Percentiles rank a stretch among this genome's conserved stretches.
These are phyloP conservation scores for Aspergillus amoenus DNA, from an alignment of 2,329 filamentous ascomycete genomes.

Conservation along the genomic window DNA sequence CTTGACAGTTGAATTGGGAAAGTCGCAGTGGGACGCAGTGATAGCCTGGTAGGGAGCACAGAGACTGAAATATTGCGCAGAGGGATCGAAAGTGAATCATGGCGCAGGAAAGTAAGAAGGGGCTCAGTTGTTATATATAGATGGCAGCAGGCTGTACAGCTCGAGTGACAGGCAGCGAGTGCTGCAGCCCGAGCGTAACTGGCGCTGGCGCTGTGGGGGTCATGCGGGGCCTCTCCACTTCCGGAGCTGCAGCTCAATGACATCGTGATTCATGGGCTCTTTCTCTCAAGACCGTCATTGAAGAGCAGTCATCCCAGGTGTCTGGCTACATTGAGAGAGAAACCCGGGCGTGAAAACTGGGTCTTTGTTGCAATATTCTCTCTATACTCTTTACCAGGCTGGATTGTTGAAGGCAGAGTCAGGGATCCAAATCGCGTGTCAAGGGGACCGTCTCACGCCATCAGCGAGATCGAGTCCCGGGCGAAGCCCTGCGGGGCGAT, in stretches of 20 bases:
- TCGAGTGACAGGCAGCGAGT: background rate
- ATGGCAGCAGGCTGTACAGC: background rate
- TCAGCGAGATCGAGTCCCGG: constrained; percentile 13
- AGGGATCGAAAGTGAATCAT: no score
- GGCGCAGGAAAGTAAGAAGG: background rate
- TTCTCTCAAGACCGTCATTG: background rate
- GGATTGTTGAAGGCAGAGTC: background rate
- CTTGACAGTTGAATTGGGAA: no score
- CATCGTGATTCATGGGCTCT: background rate
- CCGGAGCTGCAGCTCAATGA: background rate
- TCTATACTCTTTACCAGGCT: background rate
- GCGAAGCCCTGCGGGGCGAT: constrained; percentile 10
- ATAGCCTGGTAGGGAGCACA: no score
- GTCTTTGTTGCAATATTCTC: background rate
- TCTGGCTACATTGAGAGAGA: background rate
- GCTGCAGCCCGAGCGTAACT: background rate
- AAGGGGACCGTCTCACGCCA: constrained; percentile 15
- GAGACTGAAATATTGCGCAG: no score
- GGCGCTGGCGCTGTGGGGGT: constrained; percentile 5
- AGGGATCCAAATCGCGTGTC: background rate
- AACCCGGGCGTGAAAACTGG: background rate
- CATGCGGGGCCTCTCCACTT: constrained; percentile 15
- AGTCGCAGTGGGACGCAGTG: no score
- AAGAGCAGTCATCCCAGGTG: background rate
- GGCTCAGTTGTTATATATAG: background rate